Conservation (phyloP, 2,329 filamentous ascomycete species). For the Aspergillus sp. region DNA sequence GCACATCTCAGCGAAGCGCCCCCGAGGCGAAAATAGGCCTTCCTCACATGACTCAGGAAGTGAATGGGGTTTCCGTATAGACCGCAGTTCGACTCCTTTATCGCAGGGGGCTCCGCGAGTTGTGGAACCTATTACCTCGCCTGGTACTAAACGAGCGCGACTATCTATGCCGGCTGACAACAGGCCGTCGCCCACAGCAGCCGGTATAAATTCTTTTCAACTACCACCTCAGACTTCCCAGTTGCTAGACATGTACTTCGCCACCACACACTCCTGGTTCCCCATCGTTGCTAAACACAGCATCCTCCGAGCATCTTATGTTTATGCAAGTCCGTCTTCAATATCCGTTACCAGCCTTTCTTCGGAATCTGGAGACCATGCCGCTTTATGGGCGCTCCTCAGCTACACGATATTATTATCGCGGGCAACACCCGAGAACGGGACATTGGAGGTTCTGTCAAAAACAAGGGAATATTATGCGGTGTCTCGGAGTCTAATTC, state of each 20-base stretch:
- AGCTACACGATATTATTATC: slow-evolving; percentile 43
- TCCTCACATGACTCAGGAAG: slow-evolving; percentile 13
- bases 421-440: slow-evolving; percentile 16
- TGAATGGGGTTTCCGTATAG: slow-evolving; percentile 35
- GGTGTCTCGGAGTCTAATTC: slow-evolving; percentile 38
- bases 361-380: slow-evolving; percentile 42
- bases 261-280: slow-evolving; percentile 60
- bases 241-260: slow-evolving; percentile 58
- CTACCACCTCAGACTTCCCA: slow-evolving; percentile 54
- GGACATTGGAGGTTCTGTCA: slow-evolving; percentile 18
- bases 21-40: slow-evolving; percentile 32
- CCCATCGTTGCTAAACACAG: slow-evolving; percentile 60
- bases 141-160: slow-evolving; percentile 29
- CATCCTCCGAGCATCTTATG: slow-evolving; percentile 57
- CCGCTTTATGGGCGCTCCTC: slow-evolving; percentile 45
- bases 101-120: slow-evolving; percentile 32
- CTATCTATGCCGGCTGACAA: slow-evolving; percentile 22
- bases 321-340: slow-evolving; percentile 48
- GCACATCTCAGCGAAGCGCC: slow-evolving; percentile 31
- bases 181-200: slow-evolving; percentile 5
- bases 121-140: slow-evolving; percentile 25
- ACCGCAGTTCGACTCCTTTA: slow-evolving; percentile 27
- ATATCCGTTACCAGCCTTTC: slow-evolving; percentile 28
- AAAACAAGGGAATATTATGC: slow-evolving; percentile 37
- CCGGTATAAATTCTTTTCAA: slow-evolving; percentile 21